Conservation (phyloP, 306 rosid species). For the Quercus suber region DNA sequence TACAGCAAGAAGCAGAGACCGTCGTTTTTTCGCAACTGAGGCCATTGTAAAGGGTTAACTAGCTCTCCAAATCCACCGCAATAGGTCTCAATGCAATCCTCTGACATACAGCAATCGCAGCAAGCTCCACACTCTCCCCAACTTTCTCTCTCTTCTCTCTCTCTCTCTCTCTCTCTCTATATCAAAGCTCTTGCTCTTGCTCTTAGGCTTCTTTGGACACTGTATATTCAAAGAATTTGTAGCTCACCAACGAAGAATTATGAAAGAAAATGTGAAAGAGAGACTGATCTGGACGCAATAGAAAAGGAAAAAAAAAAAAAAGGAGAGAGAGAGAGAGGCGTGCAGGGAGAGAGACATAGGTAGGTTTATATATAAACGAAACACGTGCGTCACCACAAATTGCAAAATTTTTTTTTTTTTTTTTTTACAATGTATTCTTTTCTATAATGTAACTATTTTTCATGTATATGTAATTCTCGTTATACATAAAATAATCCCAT, state of each 20-base stretch:
- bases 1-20: slow-evolving; percentile 33
- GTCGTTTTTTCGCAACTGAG: slow-evolving; percentile 90
- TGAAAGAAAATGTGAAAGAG: neutral
- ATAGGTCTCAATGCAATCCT: slow-evolving; percentile 47
- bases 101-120: slow-evolving; percentile 69
- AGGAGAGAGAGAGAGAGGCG: neutral
- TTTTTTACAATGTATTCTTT: neutral
- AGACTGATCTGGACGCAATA: slow-evolving; percentile 6
- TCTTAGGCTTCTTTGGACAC: neutral
- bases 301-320: neutral
- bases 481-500: rapidly evolving
- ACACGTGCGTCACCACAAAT: slow-evolving; percentile 25
- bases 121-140: neutral
- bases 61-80: slow-evolving; percentile 63
- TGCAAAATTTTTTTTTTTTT: too few species aligned
- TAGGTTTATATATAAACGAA: neutral
- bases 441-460: too few species aligned
- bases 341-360: neutral
- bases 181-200: too few species aligned
- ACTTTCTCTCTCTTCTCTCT: neutral
- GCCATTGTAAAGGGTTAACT: slow-evolving; percentile 83
- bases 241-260: too few species aligned
- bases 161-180: neutral
- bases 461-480: rapidly evolving
- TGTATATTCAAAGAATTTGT: too few species aligned